These are phyloP conservation scores for Taiwanofungus camphoratus DNA, from an alignment of 1,284 basidiomycete genomes.

Conservation along the genomic window DNA sequence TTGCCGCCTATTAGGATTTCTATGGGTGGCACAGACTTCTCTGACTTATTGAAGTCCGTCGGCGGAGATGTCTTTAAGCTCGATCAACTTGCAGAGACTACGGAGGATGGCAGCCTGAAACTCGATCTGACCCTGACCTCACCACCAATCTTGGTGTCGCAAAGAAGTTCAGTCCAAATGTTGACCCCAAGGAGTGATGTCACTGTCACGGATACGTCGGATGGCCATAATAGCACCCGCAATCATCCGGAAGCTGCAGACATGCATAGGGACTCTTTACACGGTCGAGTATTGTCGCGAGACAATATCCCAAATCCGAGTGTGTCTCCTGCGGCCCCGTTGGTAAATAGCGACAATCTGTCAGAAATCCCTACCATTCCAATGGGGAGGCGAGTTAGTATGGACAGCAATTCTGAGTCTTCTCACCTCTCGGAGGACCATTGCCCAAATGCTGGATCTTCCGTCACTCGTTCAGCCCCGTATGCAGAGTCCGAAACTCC, in stretches of 20 bases:
- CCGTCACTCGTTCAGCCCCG: no score
- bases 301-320: no score
- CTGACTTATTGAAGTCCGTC: conserved; percentile 58
- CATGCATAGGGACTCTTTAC: no score
- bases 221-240: no score
- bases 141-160: conserved; percentile 2
- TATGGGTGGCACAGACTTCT: conserved; percentile 74
- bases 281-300: no score
- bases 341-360: conserved; percentile 5
- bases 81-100: conserved; percentile 31
- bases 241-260: no score
- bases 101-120: conserved; percentile 24
- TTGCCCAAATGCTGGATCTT: background rate
- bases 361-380: conserved; percentile 8
- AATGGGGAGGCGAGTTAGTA: background rate
- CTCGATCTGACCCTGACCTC: conserved; percentile 20
- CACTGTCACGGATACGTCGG: conserved; percentile 18
- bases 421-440: no score
- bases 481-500: conserved; percentile 1
- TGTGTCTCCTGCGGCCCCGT: no score
- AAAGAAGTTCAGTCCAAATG: conserved; percentile 4
- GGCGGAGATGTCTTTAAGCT: conserved; percentile 37
- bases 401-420: conserved; percentile 1
- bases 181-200: conserved; percentile 25
- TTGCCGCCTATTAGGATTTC: conserved; percentile 80